Evolutionary conservation across 2,329 filamentous ascomycete genomes (phyloP).

Genomic region (Phymatotrichopsis omnivora): DNA sequence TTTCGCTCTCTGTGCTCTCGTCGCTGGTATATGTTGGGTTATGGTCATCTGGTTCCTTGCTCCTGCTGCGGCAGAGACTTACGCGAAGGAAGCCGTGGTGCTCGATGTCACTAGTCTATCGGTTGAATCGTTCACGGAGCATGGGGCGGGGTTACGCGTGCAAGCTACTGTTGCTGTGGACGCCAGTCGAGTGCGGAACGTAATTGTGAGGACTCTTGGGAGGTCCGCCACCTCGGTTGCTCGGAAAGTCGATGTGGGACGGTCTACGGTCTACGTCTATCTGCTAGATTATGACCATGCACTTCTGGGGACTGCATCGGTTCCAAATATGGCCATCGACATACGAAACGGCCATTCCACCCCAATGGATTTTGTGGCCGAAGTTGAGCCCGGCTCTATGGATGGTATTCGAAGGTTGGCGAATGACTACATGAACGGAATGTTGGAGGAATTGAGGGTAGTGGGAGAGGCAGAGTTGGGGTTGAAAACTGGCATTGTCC

Average conservation of each 20-base stretch:
- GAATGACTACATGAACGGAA: constrained; percentile 79
- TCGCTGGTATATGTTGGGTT: constrained; percentile 62
- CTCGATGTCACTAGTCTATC: constrained; percentile 76
- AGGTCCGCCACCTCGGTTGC: constrained; percentile 71
- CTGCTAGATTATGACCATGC: constrained; percentile 73
- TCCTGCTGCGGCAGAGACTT: constrained; percentile 70
- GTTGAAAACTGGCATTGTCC: constrained; percentile 68
- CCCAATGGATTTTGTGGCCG: constrained; percentile 65
- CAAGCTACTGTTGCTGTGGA: constrained; percentile 77
- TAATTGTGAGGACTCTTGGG: constrained; percentile 64
- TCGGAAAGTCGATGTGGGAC: constrained; percentile 56
- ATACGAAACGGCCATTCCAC: constrained; percentile 70
- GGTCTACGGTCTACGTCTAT: constrained; percentile 64
- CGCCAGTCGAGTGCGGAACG: constrained; percentile 60
- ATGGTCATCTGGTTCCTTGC: constrained; percentile 74
- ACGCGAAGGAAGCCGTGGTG: constrained; percentile 71
- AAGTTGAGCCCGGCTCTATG: constrained; percentile 64
- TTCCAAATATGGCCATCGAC: constrained; percentile 66
- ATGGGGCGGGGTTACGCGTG: constrained; percentile 68
- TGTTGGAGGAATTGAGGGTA: constrained; percentile 59
- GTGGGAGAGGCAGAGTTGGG: constrained; percentile 62
- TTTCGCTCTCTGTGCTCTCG: constrained; percentile 49
- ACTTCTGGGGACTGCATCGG: constrained; percentile 62
- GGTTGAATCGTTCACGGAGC: constrained; percentile 70
- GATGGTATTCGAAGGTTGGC: constrained; percentile 69